Evolutionary conservation across 805 yeast species (phyloP), one percentile per base, ranked within the genome.

Genomic region (Ascoidea asiatica): DNA sequence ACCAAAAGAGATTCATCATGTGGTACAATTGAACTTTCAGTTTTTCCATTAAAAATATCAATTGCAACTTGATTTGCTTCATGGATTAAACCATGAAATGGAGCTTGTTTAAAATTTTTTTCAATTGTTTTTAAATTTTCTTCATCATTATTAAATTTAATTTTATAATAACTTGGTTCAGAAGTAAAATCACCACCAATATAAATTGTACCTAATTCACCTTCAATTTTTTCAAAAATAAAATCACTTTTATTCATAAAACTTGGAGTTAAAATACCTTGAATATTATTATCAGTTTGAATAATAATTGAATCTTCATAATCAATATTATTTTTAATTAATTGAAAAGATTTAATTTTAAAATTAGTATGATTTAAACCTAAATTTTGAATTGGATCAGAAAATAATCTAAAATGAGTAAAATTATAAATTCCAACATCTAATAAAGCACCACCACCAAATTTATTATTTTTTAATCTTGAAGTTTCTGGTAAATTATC

Each of bases 371-470:
- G 58, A 13, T 59, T 52, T 36, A 54, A 52, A 20, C 69, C 67
- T 35, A 59, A 37, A 21, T 59, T 50, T 33, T 58, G 52, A n/a
- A n/a, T n/a, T n/a, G n/a, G n/a, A 50, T 66, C 67, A 46, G 69
- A 51, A 21, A 69, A 59, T 7, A 68, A 45, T 44, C 76, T 54
- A 17, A 65, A 59, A 52, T 68, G 75, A 3, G 75, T 73, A 42
- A 73, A 49, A 4, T 73, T 58, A 48, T 76, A 76, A 42, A 75
- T 65, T 2, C 81, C 79, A 45, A 75, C 61, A 53, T 76, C 81
- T 50, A 75, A 64, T 40, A 75, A 53, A 1, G 77, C 71, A 19
- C 82, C 81, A 13, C 76, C 82, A 4, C 75, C 81, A 41, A 72
- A 62, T 17, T 58, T 56, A 4, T 65, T 68, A 53, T 70, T 66